Conservation (phyloP, 495 filamentous ascomycete genomes). For the Penicillium cinerascens region DNA sequence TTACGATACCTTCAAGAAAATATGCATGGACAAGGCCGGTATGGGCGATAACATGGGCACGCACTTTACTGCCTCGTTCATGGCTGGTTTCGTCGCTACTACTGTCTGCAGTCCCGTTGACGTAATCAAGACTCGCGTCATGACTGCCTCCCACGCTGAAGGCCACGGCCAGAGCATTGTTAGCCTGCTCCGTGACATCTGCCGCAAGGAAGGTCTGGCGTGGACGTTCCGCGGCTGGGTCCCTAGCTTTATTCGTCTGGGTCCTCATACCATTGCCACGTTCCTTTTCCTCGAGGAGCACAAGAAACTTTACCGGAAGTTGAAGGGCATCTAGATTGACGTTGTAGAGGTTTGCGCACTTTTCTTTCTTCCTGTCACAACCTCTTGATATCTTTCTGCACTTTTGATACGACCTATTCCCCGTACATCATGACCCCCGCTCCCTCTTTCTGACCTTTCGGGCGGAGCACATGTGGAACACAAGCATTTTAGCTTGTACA, state of each 20-base stretch:
- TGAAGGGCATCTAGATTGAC: conserved; percentile 37
- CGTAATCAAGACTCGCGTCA: conserved; percentile 94
- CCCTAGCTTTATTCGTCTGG: conserved; percentile 90
- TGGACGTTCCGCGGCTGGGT: conserved; percentile 99
- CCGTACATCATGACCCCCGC: conserved; percentile 15
- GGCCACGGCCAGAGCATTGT: conserved; percentile 55
- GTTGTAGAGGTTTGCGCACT: conserved; percentile 15
- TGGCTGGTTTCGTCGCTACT: conserved; percentile 90
- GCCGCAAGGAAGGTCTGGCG: conserved; percentile 68
- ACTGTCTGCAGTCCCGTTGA: conserved; percentile 94
- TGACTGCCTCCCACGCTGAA: conserved; percentile 62
- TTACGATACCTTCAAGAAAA: conserved; percentile 85
- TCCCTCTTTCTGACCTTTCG: conserved; percentile 11
- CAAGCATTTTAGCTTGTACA: conserved; percentile 24
- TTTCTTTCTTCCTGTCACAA: conserved; percentile 19
- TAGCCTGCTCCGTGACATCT: conserved; percentile 62
- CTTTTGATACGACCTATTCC: conserved; percentile 41
- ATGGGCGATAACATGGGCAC: conserved; percentile 76
- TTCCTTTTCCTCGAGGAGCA: conserved; percentile 91
- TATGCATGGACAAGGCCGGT: conserved; percentile 62
- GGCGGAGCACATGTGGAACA: conserved; percentile 16
- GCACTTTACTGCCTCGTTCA: conserved; percentile 81
- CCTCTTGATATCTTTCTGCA: conserved; percentile 38
- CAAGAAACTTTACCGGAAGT: conserved; percentile 50
- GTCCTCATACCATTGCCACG: conserved; percentile 89